Conservation (phyloP, 2,329 filamentous ascomycete genomes). For the Fusarium tupiense region DNA sequence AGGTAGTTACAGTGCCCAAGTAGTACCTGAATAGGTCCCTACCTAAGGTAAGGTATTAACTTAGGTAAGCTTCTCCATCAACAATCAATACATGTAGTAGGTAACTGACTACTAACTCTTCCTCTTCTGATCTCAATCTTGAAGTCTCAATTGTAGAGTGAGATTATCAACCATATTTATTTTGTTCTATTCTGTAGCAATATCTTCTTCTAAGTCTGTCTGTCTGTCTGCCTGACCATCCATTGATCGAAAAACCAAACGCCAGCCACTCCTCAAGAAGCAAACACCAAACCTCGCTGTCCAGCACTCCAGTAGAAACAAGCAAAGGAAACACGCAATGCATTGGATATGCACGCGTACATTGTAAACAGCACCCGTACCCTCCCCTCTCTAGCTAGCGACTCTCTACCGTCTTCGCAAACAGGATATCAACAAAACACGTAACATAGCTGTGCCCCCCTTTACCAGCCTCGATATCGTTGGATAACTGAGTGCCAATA, state of each 20-base stretch:
- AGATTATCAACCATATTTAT: neutral
- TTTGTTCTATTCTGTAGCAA: neutral
- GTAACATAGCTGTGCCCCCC: slow-evolving; percentile 22
- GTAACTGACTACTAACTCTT: neutral
- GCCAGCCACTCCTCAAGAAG: neutral
- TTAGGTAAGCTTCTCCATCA: neutral
- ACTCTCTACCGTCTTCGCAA: slow-evolving; percentile 39
- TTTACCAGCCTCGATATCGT: slow-evolving; percentile 20
- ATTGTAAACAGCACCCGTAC: neutral
- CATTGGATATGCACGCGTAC: neutral
- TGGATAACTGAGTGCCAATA: slow-evolving; percentile 21
- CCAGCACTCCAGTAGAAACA: neutral
- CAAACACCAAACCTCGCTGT: neutral
- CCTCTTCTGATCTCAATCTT: neutral
- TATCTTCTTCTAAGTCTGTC: neutral
- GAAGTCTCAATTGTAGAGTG: neutral
- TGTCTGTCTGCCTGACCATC: neutral
- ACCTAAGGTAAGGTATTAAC: no score
- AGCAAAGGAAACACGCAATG: neutral
- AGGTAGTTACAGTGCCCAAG: no score
- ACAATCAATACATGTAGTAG: neutral
- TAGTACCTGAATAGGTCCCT: no score
- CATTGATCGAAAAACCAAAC: slow-evolving; percentile 1
- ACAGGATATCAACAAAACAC: slow-evolving; percentile 41
- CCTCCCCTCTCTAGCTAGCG: slow-evolving; percentile 6